Evolutionary conservation across 768 basidiomycete species (phyloP).

Genomic region (Kwoniella botswanensis): DNA sequence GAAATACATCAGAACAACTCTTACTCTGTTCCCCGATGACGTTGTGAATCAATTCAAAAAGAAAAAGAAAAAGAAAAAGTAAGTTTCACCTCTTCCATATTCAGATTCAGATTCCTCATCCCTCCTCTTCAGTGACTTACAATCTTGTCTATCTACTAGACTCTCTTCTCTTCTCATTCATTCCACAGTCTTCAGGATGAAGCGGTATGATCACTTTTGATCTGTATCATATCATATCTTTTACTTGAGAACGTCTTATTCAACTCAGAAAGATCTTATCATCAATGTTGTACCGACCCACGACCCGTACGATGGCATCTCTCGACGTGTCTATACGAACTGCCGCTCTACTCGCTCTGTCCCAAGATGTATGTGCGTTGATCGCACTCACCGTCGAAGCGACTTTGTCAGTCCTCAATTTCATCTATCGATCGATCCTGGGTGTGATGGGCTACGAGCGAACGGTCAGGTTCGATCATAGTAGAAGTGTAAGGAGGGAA

Average conservation of each 20-base stretch:
- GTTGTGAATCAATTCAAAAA: background rate
- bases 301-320: background rate
- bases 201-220: too few relatives aligned
- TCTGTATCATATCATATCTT: too few relatives aligned
- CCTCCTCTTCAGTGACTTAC: too few relatives aligned
- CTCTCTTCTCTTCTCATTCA: too few relatives aligned
- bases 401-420: constrained; percentile 31
- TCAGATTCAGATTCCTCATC: too few relatives aligned
- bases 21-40: background rate
- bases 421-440: constrained; percentile 19
- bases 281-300: background rate
- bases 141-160: too few relatives aligned
- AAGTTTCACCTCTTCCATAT: too few relatives aligned
- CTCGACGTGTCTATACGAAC: constrained; percentile 12
- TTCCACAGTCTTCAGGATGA: too few relatives aligned
- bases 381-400: constrained; percentile 41
- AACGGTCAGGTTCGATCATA: constrained; percentile 3
- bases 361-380: constrained; percentile 43
- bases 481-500: constrained; percentile 12
- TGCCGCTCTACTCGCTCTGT: constrained; percentile 31
- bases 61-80: too few relatives aligned
- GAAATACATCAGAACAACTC: background rate
- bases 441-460: constrained; percentile 18
- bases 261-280: too few relatives aligned
- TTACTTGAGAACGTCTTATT: too few relatives aligned